A percentile compares a stretch with the other conserved stretches of the same genome.
These are phyloP conservation scores for Crotalaria pallida DNA, from an alignment of 306 rosid species.

Conservation along the genomic window DNA sequence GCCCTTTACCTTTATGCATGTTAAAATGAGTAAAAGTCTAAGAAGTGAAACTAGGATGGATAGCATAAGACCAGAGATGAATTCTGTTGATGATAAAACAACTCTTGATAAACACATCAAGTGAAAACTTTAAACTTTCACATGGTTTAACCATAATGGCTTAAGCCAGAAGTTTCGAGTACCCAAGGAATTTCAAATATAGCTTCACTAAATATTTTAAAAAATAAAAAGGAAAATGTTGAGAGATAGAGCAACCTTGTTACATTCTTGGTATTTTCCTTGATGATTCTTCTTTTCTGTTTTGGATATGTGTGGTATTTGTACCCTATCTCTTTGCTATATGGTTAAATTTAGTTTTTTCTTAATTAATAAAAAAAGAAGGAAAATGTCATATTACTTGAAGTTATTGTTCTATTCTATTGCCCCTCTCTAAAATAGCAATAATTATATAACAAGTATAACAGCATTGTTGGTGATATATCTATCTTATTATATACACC, in stretches of 20 bases:
- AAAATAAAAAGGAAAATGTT: not conserved
- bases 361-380: not conserved
- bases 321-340: not conserved
- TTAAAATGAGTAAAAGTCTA: not conserved
- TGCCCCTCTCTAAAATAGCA: not conserved
- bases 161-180: not conserved
- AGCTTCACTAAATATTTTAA: not conserved
- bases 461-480: not conserved
- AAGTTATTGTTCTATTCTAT: not conserved
- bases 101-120: too few relatives aligned
- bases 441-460: not conserved
- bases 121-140: not conserved
- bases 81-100: not conserved
- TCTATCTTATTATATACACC: conserved; percentile 4
- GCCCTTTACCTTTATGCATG: not conserved
- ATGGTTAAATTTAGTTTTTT: not conserved
- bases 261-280: not conserved
- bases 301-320: not conserved
- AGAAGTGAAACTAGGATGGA: not conserved
- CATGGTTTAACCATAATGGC: not conserved
- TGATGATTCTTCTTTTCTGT: not conserved
- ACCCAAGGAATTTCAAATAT: not conserved
- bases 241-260: not conserved
- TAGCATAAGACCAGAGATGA: not conserved
- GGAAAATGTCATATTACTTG: not conserved